A percentile compares a stretch with the other conserved stretches of the same genome.
Evolutionary conservation across 495 filamentous ascomycete species (phyloP).

Genomic region (Astrothelium macrocarpum): DNA sequence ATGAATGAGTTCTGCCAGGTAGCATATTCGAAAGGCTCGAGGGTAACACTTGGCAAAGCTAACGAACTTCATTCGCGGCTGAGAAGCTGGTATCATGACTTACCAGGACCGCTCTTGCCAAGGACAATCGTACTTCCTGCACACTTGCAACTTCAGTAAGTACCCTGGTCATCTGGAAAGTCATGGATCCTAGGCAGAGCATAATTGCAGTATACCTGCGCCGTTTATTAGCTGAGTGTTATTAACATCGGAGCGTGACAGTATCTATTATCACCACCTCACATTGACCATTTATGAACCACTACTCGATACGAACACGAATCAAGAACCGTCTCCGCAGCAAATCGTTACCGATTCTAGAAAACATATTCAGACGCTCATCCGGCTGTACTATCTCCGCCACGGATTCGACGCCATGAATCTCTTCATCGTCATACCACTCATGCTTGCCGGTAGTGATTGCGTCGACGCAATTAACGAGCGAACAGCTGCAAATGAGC

Average conservation of each 20-base stretch:
- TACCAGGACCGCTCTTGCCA: neutral
- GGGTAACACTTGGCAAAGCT: neutral
- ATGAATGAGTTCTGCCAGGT: neutral
- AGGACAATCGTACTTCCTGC: neutral
- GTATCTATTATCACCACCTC: neutral
- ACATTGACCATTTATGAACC: neutral
- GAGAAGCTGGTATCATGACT: neutral
- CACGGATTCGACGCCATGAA: conserved; percentile 4
- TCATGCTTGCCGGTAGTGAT: neutral
- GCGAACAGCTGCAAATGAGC: neutral
- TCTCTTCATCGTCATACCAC: neutral
- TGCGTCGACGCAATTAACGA: neutral
- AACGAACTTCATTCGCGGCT: neutral
- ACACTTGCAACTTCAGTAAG: neutral
- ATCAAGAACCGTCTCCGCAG: neutral
- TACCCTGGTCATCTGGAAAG: neutral
- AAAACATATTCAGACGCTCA: neutral
- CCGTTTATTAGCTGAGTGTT: neutral
- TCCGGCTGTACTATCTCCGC: conserved; percentile 10
- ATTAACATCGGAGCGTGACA: neutral
- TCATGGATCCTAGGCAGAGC: neutral
- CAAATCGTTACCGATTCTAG: neutral
- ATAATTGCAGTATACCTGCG: neutral
- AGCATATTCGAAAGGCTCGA: neutral
- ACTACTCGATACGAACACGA: neutral